phyloP scores from a whole-genome alignment of 495 filamentous ascomycete species.

The Hypoxylon lenormandii region DNA sequence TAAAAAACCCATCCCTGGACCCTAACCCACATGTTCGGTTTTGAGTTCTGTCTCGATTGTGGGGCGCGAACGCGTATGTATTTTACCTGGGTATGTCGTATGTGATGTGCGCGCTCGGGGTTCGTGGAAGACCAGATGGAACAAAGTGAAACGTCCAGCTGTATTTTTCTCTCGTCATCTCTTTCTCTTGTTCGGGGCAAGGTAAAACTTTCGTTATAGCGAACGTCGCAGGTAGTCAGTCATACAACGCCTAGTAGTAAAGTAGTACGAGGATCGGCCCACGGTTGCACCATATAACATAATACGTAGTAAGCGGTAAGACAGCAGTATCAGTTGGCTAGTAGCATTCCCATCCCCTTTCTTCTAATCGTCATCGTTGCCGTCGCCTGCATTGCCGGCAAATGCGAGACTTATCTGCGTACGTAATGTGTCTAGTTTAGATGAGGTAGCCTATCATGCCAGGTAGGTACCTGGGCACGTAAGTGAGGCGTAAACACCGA shows the following conservation, averaged over 20 bases:
- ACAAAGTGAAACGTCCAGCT: conserved; percentile 41
- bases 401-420: no score
- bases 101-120: background rate
- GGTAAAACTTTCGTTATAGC: no score
- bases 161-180: background rate
- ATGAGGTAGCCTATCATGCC: no score
- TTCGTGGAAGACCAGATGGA: conserved; percentile 17
- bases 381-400: no score
- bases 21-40: conserved; percentile 33
- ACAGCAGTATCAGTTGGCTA: no score
- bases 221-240: conserved; percentile 24
- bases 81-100: background rate
- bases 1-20: no score
- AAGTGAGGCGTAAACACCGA: conserved; percentile 6
- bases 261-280: conserved; percentile 28
- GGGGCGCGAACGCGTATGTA: conserved; percentile 12
- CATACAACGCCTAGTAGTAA: no score
- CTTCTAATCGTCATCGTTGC: no score
- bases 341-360: no score
- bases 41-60: conserved; percentile 45
- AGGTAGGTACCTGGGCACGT: background rate
- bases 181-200: no score
- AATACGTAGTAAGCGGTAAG: conserved; percentile 14
- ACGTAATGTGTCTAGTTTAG: background rate
- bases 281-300: conserved; percentile 38